Evolutionary conservation across 2,329 filamentous ascomycete species (phyloP).

Genomic region (Colletotrichum truncatum): DNA sequence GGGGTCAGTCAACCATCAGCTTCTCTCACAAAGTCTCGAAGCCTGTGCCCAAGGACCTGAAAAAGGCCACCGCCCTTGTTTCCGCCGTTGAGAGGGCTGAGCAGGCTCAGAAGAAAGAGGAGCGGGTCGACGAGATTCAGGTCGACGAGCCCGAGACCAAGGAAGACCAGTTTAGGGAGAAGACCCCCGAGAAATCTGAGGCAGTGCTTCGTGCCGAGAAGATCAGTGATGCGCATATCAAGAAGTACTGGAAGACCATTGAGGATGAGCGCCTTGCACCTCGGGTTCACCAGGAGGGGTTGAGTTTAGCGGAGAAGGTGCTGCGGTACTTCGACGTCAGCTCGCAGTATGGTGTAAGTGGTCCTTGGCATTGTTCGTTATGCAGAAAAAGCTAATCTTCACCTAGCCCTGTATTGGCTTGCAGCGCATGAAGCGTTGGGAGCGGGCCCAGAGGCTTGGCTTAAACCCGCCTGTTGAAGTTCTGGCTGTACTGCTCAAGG

Average conservation of each 20-base stretch:
- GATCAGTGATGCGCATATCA: conserved; percentile 74
- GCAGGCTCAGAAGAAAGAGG: conserved; percentile 31
- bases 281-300: conserved; percentile 79
- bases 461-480: conserved; percentile 92
- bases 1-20: conserved; percentile 64
- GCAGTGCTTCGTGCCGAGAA: conserved; percentile 68
- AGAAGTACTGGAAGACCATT: conserved; percentile 79
- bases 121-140: conserved; percentile 33
- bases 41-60: conserved; percentile 55
- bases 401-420: conserved; percentile 88
- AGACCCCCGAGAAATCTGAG: conserved; percentile 54
- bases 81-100: conserved; percentile 36
- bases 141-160: conserved; percentile 35
- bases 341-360: conserved; percentile 89
- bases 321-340: conserved; percentile 92
- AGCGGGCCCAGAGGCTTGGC: conserved; percentile 82
- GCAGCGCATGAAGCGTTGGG: conserved; percentile 83
- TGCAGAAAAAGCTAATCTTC: neutral
- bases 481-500: conserved; percentile 81
- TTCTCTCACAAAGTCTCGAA: conserved; percentile 69
- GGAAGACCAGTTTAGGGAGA: conserved; percentile 38
- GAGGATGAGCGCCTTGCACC: conserved; percentile 75
- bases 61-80: conserved; percentile 46
- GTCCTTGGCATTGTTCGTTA: neutral
- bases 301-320: conserved; percentile 83